phyloP scores from a whole-genome alignment of 129 eudicot species.

The Tagetes patula region DNA sequence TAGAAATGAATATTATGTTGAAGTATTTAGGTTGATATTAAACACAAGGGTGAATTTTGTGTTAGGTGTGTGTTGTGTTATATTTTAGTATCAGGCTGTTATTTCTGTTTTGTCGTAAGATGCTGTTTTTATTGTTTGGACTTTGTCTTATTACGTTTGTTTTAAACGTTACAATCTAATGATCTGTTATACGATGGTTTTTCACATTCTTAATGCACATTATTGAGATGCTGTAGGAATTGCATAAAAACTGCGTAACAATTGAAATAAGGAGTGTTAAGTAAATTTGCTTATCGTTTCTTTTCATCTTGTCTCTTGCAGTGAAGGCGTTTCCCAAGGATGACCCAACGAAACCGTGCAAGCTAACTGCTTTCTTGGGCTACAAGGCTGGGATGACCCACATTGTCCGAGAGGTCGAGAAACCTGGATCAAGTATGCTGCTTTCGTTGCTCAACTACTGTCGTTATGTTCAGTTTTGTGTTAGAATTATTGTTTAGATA shows the following conservation, averaged over 20 bases:
- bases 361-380: constrained; percentile 55
- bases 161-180: not conserved
- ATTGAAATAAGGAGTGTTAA: not conserved
- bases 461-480: not conserved
- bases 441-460: not conserved
- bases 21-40: too few relatives aligned
- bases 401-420: constrained; percentile 54
- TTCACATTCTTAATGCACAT: not conserved
- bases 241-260: not conserved
- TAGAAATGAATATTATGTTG: too few relatives aligned
- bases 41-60: too few relatives aligned
- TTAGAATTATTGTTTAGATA: not conserved
- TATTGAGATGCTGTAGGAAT: not conserved
- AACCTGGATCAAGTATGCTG: constrained; percentile 48
- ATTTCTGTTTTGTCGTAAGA: not conserved
- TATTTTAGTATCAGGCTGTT: too few relatives aligned
- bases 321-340: constrained; percentile 59
- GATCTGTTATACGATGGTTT: not conserved
- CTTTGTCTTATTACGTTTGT: not conserved
- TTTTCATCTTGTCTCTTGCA: not conserved
- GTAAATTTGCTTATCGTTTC: not conserved
- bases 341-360: constrained; percentile 48
- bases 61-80: too few relatives aligned
- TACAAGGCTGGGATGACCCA: constrained; percentile 62
- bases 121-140: not conserved